phyloP scores from a whole-genome alignment of 768 basidiomycete species.

The Boletus sensibilis region DNA sequence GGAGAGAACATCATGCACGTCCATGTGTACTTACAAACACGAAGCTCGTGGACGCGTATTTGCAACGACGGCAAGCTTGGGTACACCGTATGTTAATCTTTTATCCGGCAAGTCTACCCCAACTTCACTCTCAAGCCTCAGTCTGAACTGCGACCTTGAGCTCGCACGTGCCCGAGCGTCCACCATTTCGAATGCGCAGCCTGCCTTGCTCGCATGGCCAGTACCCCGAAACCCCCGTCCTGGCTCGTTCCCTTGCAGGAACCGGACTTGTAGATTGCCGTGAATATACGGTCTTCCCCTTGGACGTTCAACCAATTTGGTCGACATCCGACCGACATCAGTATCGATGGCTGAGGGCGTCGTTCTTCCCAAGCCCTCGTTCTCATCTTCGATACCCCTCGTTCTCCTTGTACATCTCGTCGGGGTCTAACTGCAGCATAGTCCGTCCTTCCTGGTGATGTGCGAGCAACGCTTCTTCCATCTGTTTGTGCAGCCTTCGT shows the following conservation, averaged over 20 bases:
- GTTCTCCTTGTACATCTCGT: too few relatives aligned
- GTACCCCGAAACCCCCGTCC: not conserved
- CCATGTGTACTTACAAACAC: too few relatives aligned
- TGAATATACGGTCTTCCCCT: not conserved
- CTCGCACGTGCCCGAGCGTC: not conserved
- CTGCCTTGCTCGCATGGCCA: not conserved
- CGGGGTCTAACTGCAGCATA: not conserved
- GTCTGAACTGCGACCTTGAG: conserved; percentile 13
- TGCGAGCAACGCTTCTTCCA: not conserved
- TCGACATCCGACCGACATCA: not conserved
- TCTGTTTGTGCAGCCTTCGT: not conserved
- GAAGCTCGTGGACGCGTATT: not conserved
- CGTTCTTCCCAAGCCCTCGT: not conserved
- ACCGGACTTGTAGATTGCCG: not conserved
- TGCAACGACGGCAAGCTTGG: conserved; percentile 3
- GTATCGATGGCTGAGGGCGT: not conserved
- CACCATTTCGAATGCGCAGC: not conserved
- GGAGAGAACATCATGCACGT: too few relatives aligned
- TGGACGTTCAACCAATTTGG: not conserved
- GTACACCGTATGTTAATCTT: not conserved
- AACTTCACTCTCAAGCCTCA: conserved; percentile 8
- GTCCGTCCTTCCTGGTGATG: too few relatives aligned
- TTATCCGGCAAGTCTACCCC: conserved; percentile 10
- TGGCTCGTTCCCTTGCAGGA: not conserved
- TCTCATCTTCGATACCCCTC: too few relatives aligned